Evolutionary conservation across 768 basidiomycete species (phyloP).

Genomic region (Lactifluus piperatus): DNA sequence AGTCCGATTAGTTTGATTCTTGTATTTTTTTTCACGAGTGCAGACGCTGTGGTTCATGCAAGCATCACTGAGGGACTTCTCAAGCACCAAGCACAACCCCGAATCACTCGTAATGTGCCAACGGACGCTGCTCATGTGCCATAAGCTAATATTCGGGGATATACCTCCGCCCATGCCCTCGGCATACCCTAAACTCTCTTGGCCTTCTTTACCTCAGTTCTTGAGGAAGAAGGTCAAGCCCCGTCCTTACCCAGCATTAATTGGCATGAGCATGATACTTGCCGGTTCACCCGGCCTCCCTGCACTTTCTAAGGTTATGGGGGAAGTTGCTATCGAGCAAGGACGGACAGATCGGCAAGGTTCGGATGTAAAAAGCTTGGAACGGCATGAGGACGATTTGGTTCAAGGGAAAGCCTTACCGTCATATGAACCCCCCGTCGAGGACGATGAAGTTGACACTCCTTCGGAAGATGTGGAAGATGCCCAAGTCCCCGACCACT

Average conservation of each 20-base stretch:
- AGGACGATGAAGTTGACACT: constrained; percentile 38
- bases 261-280: constrained; percentile 77
- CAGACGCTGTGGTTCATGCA: constrained; percentile 99
- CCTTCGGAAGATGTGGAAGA: constrained; percentile 28
- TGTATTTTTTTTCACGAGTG: constrained; percentile 9
- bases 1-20: constrained; percentile 17
- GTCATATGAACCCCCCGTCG: constrained; percentile 22
- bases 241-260: constrained; percentile 62
- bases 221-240: constrained; percentile 59
- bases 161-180: constrained; percentile 54
- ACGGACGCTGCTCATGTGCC: constrained; percentile 81
- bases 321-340: constrained; percentile 83
- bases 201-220: constrained; percentile 42
- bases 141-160: constrained; percentile 94
- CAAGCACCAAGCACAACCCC: constrained; percentile 46
- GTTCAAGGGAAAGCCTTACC: constrained; percentile 19
- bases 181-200: constrained; percentile 56
- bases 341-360: constrained; percentile 67
- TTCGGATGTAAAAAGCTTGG: constrained; percentile 39
- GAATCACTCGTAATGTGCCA: constrained; percentile 87
- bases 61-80: constrained; percentile 81
- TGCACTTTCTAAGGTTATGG: constrained; percentile 58
- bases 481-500: not conserved
- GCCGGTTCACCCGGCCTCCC: constrained; percentile 77
- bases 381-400: constrained; percentile 38